Evolutionary conservation across 2,329 filamentous ascomycete species (phyloP).

Genomic region (Neofusicoccum parvum): DNA sequence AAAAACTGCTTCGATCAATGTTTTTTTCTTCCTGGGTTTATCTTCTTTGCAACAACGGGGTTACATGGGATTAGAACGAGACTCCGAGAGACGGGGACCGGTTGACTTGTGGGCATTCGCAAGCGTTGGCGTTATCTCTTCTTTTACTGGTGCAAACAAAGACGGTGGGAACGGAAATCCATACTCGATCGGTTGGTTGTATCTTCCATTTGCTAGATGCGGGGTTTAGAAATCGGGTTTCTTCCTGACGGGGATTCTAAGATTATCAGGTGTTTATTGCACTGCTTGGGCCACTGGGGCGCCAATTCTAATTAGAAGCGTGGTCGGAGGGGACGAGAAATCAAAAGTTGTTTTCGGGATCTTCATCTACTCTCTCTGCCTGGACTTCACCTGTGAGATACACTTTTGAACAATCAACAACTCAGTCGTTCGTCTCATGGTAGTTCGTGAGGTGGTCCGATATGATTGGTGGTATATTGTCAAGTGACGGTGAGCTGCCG

Average conservation of each 20-base stretch:
- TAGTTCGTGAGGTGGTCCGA: too few species aligned
- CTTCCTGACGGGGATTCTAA: neutral
- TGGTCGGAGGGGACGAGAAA: neutral
- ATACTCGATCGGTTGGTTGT: conserved; percentile 6
- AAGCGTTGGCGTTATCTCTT: conserved; percentile 14
- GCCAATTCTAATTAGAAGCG: neutral
- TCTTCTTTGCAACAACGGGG: neutral
- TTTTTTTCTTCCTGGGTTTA: neutral
- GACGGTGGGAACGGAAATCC: neutral
- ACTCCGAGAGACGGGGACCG: neutral
- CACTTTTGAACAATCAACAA: too few species aligned
- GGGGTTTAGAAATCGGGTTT: neutral
- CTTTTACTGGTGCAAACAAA: neutral
- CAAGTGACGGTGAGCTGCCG: too few species aligned
- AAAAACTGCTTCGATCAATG: neutral
- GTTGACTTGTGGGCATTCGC: neutral
- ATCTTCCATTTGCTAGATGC: neutral
- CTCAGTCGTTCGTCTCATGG: too few species aligned
- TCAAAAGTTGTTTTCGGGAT: neutral
- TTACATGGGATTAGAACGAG: neutral
- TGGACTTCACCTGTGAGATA: neutral
- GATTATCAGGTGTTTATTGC: neutral
- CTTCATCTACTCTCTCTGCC: neutral
- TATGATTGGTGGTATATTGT: too few species aligned
- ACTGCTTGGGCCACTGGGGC: neutral